Conservation (phyloP, 345 rosid species). For the Citrus mangshanensis region DNA sequence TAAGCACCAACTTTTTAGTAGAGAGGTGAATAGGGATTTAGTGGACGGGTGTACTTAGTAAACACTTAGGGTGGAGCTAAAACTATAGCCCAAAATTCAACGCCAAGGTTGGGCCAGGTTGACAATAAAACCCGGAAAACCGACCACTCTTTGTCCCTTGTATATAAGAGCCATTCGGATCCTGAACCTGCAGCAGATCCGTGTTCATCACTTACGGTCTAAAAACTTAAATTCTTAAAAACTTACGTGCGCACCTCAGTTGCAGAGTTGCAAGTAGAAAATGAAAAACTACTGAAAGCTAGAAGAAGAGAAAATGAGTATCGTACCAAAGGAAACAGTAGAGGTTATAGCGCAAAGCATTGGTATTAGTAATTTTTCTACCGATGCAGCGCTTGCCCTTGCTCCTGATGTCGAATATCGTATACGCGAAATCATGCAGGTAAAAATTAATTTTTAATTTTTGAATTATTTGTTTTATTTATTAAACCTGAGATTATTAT, state of each 20-base stretch:
- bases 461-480: neutral
- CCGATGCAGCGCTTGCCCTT: conserved; percentile 77
- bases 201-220: neutral
- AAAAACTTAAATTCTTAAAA: no score
- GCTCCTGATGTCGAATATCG: conserved; percentile 97
- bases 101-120: no score
- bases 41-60: neutral
- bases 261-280: neutral
- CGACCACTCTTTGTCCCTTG: neutral
- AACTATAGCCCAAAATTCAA: no score
- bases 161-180: neutral
- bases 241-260: no score
- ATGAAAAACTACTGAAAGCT: neutral
- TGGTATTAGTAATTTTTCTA: conserved; percentile 63
- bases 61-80: rapidly evolving
- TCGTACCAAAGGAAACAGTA: conserved; percentile 81
- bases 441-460: neutral
- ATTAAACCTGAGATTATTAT: neutral
- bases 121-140: neutral
- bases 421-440: conserved; percentile 94
- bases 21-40: rapidly evolving
- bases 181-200: neutral
- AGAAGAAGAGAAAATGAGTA: conserved; percentile 51
- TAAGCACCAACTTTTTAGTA: no score
- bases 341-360: conserved; percentile 89